phyloP scores from a whole-genome alignment of 2,329 filamentous ascomycete genomes.

The Microdochium trichocladiopsis region DNA sequence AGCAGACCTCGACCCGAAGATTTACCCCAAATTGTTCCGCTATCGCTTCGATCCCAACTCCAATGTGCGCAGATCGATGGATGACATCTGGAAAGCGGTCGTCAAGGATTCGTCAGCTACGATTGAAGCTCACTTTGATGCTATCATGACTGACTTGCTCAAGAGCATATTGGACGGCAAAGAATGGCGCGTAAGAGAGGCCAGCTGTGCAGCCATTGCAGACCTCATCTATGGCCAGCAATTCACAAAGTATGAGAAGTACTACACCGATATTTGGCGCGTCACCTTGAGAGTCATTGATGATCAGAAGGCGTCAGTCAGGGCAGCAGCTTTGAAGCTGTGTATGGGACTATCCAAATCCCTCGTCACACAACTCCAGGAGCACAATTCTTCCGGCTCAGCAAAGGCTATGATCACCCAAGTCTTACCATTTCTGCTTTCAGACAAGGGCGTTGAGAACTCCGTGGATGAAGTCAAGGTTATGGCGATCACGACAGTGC shows the following conservation, averaged over 20 bases:
- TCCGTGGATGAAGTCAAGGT: conserved; percentile 79
- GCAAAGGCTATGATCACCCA: conserved; percentile 76
- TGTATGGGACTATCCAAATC: conserved; percentile 81
- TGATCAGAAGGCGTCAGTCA: conserved; percentile 89
- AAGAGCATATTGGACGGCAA: conserved; percentile 73
- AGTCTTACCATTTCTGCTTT: conserved; percentile 84
- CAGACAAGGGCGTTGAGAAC: conserved; percentile 82
- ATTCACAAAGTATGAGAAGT: conserved; percentile 71
- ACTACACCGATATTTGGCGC: conserved; percentile 79
- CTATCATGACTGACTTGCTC: conserved; percentile 81
- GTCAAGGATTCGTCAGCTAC: conserved; percentile 78
- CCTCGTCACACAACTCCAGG: conserved; percentile 77
- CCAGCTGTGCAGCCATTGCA: conserved; percentile 82
- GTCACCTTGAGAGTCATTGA: conserved; percentile 87
- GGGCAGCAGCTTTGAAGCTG: conserved; percentile 71
- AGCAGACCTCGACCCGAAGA: conserved; percentile 80
- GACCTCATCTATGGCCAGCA: conserved; percentile 80
- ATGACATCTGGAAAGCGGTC: conserved; percentile 94
- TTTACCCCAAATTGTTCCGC: conserved; percentile 90
- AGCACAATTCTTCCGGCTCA: conserved; percentile 62
- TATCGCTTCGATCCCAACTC: conserved; percentile 94
- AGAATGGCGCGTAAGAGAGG: conserved; percentile 91
- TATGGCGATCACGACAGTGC: conserved; percentile 75
- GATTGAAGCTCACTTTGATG: conserved; percentile 76
- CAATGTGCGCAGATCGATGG: conserved; percentile 92